Evolutionary conservation across 2,329 filamentous ascomycete genomes (phyloP), one percentile per base, ranked within the genome.

Genomic region (Cordyceps militaris): DNA sequence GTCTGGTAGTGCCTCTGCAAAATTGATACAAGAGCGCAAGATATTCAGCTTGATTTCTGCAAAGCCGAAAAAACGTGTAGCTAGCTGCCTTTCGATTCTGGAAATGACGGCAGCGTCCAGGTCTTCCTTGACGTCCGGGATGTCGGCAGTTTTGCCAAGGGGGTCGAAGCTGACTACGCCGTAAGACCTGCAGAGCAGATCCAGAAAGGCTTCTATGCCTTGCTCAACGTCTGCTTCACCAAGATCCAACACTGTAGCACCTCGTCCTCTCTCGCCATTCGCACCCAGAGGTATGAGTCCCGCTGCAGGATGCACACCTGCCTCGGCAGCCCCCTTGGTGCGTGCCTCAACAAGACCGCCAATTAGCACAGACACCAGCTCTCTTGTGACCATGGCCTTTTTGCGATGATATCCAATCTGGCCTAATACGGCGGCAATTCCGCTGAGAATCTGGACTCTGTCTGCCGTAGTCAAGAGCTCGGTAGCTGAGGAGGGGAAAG

Each of bases 311-410:
- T 97, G 93, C 36, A 99, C 90, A 3, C 93, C 94, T 66, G 94
- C 89, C 68, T 97, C 94, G n/a, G 94, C 92, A 42, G 94, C 94
- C 32, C 93, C 93, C 49, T 93, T 82, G 48, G 95, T 97, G 40
- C 94, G 83, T 16, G 94, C 94, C 71, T 97, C 91, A 4, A 96
- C 87, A 9, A 99, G 79, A 3, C 89, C 91, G 34, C 86, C 87
- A 54, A 95, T 89, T 42, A 97, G 78, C 16, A 91, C 85, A 3
- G 86, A 87, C 9, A 99, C 81, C 51, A 97, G 79, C 66, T 97
- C 91, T 64, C 89, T 86, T 65, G 96, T 81, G 0, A 97, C 84
- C 74, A 97, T 88, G 4, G 89, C 91, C 71, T 95, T 96, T 73
- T 97, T 97, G 58, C 94, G 83, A 59, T 91, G 84, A 60, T 93